phyloP scores from a whole-genome alignment of 2,329 filamentous ascomycete species.

The Monosporascus sp. region DNA sequence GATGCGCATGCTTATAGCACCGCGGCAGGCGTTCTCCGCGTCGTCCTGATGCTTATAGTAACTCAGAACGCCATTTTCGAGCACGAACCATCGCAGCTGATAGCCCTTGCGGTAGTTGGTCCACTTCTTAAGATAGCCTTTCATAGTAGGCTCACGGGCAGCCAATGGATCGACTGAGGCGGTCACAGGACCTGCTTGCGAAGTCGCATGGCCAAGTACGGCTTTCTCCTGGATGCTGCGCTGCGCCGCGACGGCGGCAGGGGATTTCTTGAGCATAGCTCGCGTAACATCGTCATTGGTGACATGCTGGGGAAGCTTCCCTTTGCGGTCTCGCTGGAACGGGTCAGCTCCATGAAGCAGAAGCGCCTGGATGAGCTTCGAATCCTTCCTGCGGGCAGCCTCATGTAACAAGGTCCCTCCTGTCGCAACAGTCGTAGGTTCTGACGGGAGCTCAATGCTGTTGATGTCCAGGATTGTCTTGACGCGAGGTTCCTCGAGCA shows the following conservation, averaged over 20 bases:
- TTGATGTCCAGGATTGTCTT: slow-evolving; percentile 90
- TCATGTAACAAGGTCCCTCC: slow-evolving; percentile 95
- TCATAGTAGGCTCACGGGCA: slow-evolving; percentile 93
- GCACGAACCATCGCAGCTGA: slow-evolving; percentile 94
- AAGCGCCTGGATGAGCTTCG: slow-evolving; percentile 80
- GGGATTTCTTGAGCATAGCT: slow-evolving; percentile 87
- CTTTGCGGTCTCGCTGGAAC: slow-evolving; percentile 89
- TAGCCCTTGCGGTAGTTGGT: slow-evolving; percentile 98
- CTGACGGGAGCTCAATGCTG: slow-evolving; percentile 79
- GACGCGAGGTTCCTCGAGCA: slow-evolving; percentile 79
- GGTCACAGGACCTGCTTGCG: slow-evolving; percentile 47
- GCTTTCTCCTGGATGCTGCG: slow-evolving; percentile 96
- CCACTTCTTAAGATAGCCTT: slow-evolving; percentile 98
- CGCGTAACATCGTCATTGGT: slow-evolving; percentile 90
- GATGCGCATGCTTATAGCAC: slow-evolving; percentile 98
- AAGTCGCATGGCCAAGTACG: slow-evolving; percentile 71
- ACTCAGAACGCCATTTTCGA: slow-evolving; percentile 94
- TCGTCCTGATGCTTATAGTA: slow-evolving; percentile 99
- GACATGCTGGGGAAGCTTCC: slow-evolving; percentile 91
- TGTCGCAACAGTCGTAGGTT: slow-evolving; percentile 67
- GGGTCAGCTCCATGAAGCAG: slow-evolving; percentile 93
- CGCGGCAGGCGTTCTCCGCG: slow-evolving; percentile 89
- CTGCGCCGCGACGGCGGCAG: slow-evolving; percentile 89
- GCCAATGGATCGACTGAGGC: slow-evolving; percentile 57
- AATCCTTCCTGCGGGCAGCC: slow-evolving; percentile 82